Base-by-base conservation (phyloP, 192 early-diverging fungal species). In the Helicostylum pulchrum region DNA sequence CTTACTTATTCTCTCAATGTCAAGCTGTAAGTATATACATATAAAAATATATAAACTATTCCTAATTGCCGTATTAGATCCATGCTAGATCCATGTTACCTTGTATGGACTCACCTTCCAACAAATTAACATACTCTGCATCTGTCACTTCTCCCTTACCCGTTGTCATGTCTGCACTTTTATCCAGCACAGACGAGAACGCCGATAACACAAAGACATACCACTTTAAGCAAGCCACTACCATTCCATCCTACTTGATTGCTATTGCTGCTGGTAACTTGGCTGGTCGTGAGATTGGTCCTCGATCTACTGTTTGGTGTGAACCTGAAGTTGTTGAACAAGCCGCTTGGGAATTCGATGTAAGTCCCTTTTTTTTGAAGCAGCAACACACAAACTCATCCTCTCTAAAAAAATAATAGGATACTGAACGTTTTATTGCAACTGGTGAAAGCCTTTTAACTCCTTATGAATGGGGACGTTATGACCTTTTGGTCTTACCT, bases 1-100 rank as follows among this genome's bases (percentile, higher is more conserved):
- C 97, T 19, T 99, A 97, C 68, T 75, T 99, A 44, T 99, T 99
- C 74, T 91, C 94, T 32, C 96, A 99, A 77, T 97, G 97, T 78
- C 92, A 99, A 79, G 88, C 85, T 32, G 68, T 74, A 71, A 59
- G 59, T 39, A n/a, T n/a, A n/a, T n/a, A n/a, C n/a, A n/a, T n/a
- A n/a, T n/a, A n/a, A n/a, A n/a, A n/a, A n/a, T n/a, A n/a, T n/a
- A n/a, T n/a, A n/a, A n/a, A n/a, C n/a, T n/a, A n/a, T n/a, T n/a
- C n/a, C n/a, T n/a, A n/a, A n/a, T n/a, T n/a, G n/a, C n/a, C n/a
- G n/a, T n/a, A n/a, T n/a, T 19, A 70, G 49, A 98, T 99, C 67
- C 94, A 98, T 68, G 96, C 96, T 8, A 88, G 97, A 55, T 90
- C 89, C 43, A 70, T 99, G 65, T 72, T 93, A 12, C 96, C 97